phyloP scores from a whole-genome alignment of 768 basidiomycete species.

The Nidularia pulvinata region DNA sequence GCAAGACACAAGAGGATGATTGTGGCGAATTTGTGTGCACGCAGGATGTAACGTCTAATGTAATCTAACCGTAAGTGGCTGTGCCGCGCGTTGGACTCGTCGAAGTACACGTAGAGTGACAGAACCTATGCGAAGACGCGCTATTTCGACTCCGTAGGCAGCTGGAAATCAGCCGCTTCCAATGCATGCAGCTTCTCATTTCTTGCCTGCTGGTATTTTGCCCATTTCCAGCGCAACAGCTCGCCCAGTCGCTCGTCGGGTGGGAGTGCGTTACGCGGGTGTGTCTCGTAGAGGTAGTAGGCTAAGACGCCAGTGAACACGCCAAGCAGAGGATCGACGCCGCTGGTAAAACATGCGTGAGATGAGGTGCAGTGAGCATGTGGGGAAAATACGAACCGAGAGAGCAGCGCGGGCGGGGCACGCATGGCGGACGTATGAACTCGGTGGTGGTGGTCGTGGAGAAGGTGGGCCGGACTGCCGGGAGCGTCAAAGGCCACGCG shows the following conservation, averaged over 20 bases:
- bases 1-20: too few species aligned
- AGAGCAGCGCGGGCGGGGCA: slow-evolving; percentile 44
- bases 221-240: slow-evolving; percentile 71
- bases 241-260: slow-evolving; percentile 51
- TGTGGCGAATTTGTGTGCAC: too few species aligned
- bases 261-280: slow-evolving; percentile 70
- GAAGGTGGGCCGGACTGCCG: background rate
- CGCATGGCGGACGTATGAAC: slow-evolving; percentile 3
- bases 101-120: too few species aligned
- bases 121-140: too few species aligned
- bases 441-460: slow-evolving; percentile 19
- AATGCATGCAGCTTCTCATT: slow-evolving; percentile 34
- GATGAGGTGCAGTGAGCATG: slow-evolving; percentile 1
- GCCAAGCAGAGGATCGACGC: slow-evolving; percentile 72
- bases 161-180: slow-evolving; percentile 30
- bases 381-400: slow-evolving; percentile 35
- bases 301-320: slow-evolving; percentile 79
- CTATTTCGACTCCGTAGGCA: too few species aligned
- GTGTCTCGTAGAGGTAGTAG: slow-evolving; percentile 78
- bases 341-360: slow-evolving; percentile 30
- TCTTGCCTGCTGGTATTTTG: slow-evolving; percentile 34
- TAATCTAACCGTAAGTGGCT: too few species aligned
- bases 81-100: too few species aligned
- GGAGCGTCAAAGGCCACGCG: too few species aligned
- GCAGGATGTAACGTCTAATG: too few species aligned